A percentile compares a stretch with the other conserved stretches of the same genome.
These are phyloP conservation scores for Scedosporium minutisporum DNA, from an alignment of 2,329 filamentous ascomycete genomes.

Conservation along the genomic window DNA sequence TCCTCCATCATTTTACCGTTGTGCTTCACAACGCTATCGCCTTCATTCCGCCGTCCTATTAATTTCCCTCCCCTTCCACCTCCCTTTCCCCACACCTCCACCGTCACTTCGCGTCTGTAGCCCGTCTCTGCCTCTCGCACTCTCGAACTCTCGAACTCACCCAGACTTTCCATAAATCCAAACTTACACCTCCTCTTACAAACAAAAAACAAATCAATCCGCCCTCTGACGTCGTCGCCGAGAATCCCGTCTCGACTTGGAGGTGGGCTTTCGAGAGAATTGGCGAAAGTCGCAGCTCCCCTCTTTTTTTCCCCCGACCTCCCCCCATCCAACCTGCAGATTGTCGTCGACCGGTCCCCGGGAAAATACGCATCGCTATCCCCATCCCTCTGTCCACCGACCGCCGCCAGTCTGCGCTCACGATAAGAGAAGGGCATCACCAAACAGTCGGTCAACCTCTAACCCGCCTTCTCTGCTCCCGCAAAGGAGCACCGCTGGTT, in stretches of 20 bases:
- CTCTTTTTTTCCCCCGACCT: neutral
- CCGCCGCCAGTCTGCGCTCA: neutral
- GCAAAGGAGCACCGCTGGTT: constrained; percentile 25
- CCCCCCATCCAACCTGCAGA: constrained; percentile 4
- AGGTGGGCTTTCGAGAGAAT: neutral
- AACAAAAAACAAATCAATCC: neutral
- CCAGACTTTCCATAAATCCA: neutral
- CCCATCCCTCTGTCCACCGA: neutral
- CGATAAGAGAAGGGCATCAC: constrained; percentile 5
- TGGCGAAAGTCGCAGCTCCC: neutral
- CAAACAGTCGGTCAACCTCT: constrained; percentile 6
- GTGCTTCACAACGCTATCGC: constrained; percentile 1
- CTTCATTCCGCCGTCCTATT: constrained; percentile 2
- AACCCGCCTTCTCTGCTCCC: constrained; percentile 21
- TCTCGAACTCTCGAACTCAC: neutral
- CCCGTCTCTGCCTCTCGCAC: neutral
- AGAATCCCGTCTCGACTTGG: neutral
- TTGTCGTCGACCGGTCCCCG: constrained; percentile 3
- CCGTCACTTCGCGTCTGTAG: neutral
- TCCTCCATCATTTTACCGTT: constrained; percentile 1
- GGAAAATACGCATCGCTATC: constrained; percentile 4
- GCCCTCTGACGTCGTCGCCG: neutral
- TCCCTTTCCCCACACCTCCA: constrained; percentile 1
- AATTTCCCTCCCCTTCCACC: constrained; percentile 5
- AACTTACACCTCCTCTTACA: neutral